Evolutionary conservation across 164 flowering plant genomes (phyloP), one percentile per base, ranked within the genome.

Genomic region (Protea cynaroides): DNA sequence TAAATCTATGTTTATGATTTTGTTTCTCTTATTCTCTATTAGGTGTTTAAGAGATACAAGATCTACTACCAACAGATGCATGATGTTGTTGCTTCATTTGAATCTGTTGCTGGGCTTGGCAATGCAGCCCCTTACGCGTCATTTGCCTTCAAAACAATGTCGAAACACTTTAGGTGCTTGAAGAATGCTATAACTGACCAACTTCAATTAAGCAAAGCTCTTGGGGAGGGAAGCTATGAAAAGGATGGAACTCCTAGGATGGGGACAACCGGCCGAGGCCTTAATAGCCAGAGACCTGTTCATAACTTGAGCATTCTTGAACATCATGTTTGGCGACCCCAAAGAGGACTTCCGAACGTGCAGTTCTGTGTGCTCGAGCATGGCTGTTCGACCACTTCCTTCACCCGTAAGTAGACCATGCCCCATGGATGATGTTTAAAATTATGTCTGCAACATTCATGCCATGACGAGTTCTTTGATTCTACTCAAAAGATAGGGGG

Each of bases 361-460:
- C 97, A 11, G 96, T 88, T 1, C 74, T 86, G n/a, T 29, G 89
- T 88, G 43, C 96, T 91, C 24, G 90, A 36, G 86, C 90, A 8
- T 91, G 97, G 97, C 62, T 91, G 64, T 91, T 87, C 61, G 92
- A 91, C 58, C 95, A 91, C 72, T 91, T 91, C 64, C 71, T 91
- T 25, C 97, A 91, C 71, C 97, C 97, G 97, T 88, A 81, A 83
- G 91, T 78, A 43, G 23, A 51, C 40, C 58, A 86, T 4, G 82
- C 81, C 54, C 86, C 89, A 22, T 86, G 83, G 68, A 83, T 85
- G 80, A 0, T 7, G 6, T 49, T 2, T 25, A 40, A 12, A 15
- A 18, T 24, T 54, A 8, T 2, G 34, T 29, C 2, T 29, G 34
- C 34, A 29, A 29, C 34, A 3, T 29, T 29, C n/a, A n/a, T n/a